These are phyloP conservation scores for Casaregolazyma suthepensis DNA, from an alignment of 1,139 yeast genomes.

Conservation along the genomic window DNA sequence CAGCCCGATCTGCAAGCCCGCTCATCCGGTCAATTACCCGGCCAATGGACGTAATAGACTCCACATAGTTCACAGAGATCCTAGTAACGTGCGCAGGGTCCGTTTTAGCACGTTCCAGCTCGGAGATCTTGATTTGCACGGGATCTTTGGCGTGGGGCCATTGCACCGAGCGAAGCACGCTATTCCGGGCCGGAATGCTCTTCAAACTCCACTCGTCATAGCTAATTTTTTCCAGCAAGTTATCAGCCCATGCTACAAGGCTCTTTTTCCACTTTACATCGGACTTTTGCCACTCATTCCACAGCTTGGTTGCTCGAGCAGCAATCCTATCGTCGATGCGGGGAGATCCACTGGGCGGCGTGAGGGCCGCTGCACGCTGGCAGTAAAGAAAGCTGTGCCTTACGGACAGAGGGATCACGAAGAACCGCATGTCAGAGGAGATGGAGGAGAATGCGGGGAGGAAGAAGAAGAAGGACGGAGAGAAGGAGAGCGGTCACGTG, in stretches of 20 bases:
- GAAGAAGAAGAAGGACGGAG: not conserved
- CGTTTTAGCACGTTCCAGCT: slow-evolving; percentile 2
- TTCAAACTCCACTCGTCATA: slow-evolving; percentile 49
- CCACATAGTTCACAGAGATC: slow-evolving; percentile 10
- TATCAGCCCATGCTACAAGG: slow-evolving; percentile 38
- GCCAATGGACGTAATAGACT: not conserved
- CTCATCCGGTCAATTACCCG: slow-evolving; percentile 20
- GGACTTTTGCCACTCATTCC: slow-evolving; percentile 40
- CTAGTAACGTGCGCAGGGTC: slow-evolving; percentile 6
- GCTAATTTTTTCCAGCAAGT: slow-evolving; percentile 40
- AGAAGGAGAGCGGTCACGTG: not conserved
- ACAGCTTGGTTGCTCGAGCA: slow-evolving; percentile 42
- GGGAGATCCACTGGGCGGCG: slow-evolving; percentile 27
- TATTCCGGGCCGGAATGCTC: slow-evolving; percentile 41
- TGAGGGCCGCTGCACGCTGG: slow-evolving; percentile 23
- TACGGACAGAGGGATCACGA: slow-evolving; percentile 27
- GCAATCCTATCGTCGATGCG: slow-evolving; percentile 40
- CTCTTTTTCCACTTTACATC: slow-evolving; percentile 39
- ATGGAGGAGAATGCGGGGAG: not conserved
- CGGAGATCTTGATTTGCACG: not conserved
- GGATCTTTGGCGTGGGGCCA: slow-evolving; percentile 7
- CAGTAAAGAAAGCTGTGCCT: slow-evolving; percentile 28
- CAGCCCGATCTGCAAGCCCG: slow-evolving; percentile 34
- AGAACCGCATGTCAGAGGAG: slow-evolving; percentile 22
- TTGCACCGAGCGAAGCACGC: slow-evolving; percentile 20